Evolutionary conservation across 768 basidiomycete genomes (phyloP), one percentile per base, ranked within the genome.

Genomic region (Rhodotorula graminis): DNA sequence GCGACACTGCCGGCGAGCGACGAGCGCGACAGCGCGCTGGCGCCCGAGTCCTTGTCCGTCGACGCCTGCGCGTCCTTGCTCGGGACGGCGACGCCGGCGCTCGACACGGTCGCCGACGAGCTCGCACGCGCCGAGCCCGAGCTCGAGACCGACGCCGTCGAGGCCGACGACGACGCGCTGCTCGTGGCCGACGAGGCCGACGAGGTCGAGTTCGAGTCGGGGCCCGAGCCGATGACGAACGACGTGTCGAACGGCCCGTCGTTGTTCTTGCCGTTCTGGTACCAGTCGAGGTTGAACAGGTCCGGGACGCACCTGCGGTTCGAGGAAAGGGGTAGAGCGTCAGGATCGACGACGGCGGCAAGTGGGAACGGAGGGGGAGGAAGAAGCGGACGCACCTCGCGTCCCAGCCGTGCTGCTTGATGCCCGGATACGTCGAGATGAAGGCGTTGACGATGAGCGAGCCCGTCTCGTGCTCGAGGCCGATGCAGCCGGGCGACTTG

Each of bases 381-480:
- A 40, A 33, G 42, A 46, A 37, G 61, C 88, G 88, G 52, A 82
- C 81, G 72, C 71, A 80, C 61, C 69, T 65, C 42, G 87, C 83
- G 47, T 85, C 84, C 93, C 93, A 97, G 19, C 88, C 88, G 75
- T 88, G 87, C 10, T 83, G 76, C 72, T 83, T 82, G 80, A 93
- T 87, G 52, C 52, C 63, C 1, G 64, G 12, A 72, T 76, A 82
- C 15, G 73, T 73, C 61, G 62, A 62, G 71, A 70, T 87, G 81
- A 93, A 94, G 8, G 87, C 86, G 50, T 83, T 76, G 31, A 92
- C 88, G 46, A 88, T 83, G 73, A 82, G 79, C 56, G 85, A 81
- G 46, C 84, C 85, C 33, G 89, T 82, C 81, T 96, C 93, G 81
- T 97, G 94, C 80, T 95, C 89, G 70, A 96, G 85, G 66, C 91